Percentiles rank a stretch among this genome's conserved stretches.
These are phyloP conservation scores for Neurospora terricola DNA, from an alignment of 495 filamentous ascomycete species.

Conservation along the genomic window DNA sequence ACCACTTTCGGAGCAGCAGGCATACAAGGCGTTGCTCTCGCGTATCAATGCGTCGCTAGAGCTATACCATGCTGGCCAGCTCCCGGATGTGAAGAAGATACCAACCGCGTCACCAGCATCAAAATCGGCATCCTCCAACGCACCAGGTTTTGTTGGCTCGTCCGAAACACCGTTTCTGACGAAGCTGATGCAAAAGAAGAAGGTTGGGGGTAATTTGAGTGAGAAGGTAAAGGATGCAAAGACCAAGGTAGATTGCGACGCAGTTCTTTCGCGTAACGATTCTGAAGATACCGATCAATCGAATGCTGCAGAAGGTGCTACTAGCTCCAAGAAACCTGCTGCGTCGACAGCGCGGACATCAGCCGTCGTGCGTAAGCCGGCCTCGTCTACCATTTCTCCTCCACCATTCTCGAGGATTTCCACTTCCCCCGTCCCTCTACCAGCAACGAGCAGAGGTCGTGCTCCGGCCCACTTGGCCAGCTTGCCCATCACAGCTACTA, in stretches of 20 bases:
- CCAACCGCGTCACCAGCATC: slow-evolving; percentile 15
- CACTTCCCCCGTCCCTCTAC: slow-evolving; percentile 31
- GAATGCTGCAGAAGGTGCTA: slow-evolving; percentile 7
- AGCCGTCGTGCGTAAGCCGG: slow-evolving; percentile 44
- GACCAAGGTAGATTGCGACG: slow-evolving; percentile 43
- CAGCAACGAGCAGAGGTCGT: slow-evolving; percentile 46
- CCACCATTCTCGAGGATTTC: slow-evolving; percentile 13
- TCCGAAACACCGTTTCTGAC: slow-evolving; percentile 69
- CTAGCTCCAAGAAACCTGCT: slow-evolving; percentile 13
- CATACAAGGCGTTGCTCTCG: slow-evolving; percentile 37
- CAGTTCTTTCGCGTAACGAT: slow-evolving; percentile 39
- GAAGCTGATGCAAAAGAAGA: slow-evolving; percentile 54
- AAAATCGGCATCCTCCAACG: background rate
- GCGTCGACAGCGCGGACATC: slow-evolving; percentile 23
- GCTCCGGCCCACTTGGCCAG: slow-evolving; percentile 9
- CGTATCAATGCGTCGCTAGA: slow-evolving; percentile 38
- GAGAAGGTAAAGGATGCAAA: slow-evolving; percentile 50
- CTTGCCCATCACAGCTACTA: background rate
- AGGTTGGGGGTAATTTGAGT: slow-evolving; percentile 51
- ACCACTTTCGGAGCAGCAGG: slow-evolving; percentile 42
- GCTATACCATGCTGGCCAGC: slow-evolving; percentile 34
- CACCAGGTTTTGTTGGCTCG: slow-evolving; percentile 44
- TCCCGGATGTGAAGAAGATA: slow-evolving; percentile 33
- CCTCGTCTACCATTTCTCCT: slow-evolving; percentile 47
- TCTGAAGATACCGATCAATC: slow-evolving; percentile 34